phyloP scores from a whole-genome alignment of 345 rosid genomes.

The Limnanthes douglasii region DNA sequence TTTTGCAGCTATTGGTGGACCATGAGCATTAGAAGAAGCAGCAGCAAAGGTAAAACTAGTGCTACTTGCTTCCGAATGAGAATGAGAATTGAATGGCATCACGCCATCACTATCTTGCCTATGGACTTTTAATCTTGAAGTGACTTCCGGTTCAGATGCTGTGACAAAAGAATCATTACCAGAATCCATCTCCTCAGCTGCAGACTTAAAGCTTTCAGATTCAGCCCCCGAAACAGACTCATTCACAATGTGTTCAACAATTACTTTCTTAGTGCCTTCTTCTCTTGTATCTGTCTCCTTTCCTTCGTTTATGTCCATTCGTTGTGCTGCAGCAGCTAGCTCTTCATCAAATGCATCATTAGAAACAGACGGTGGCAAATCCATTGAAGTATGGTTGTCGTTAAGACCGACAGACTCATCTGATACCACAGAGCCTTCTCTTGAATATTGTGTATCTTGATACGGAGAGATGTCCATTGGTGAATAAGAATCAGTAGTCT shows the following conservation, averaged over 20 bases:
- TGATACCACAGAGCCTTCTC: conserved; percentile 48
- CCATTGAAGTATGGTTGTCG: conserved; percentile 13
- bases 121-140: conserved; percentile 30
- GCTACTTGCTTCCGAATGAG: conserved; percentile 23
- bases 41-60: conserved; percentile 71
- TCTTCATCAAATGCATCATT: conserved; percentile 39
- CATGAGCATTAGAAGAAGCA: conserved; percentile 31
- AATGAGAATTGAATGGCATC: conserved; percentile 14
- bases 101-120: conserved; percentile 29
- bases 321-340: conserved; percentile 38
- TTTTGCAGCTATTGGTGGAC: conserved; percentile 23
- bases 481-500: conserved; percentile 49
- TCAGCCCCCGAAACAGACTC: conserved; percentile 54
- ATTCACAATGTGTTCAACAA: conserved; percentile 26
- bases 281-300: conserved; percentile 17
- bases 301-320: conserved; percentile 46
- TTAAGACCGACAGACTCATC: conserved; percentile 33
- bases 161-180: conserved; percentile 24
- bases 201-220: conserved; percentile 85
- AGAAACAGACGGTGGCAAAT: conserved; percentile 17
- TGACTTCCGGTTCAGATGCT: conserved; percentile 51
- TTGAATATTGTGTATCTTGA: conserved; percentile 25
- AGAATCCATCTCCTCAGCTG: conserved; percentile 61
- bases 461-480: conserved; percentile 87
- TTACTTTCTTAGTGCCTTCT: conserved; percentile 13